A percentile compares a stretch with the other conserved stretches of the same genome.
These are phyloP conservation scores for Ephemerocybe angulata DNA, from an alignment of 768 basidiomycete genomes.

Conservation along the genomic window DNA sequence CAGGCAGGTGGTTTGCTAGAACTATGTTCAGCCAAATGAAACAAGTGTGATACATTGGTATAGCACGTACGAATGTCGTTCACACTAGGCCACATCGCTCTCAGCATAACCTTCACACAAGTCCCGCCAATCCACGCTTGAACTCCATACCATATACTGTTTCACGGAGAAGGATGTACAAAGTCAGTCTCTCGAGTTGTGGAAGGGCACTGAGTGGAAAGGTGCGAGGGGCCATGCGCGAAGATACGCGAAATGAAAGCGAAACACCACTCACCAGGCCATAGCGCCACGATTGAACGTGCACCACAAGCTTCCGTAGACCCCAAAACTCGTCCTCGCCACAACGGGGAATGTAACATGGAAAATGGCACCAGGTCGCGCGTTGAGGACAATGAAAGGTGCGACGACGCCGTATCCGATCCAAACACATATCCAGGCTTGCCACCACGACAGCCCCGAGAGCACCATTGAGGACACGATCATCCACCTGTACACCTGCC, in stretches of 20 bases:
- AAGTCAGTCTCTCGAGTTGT: not conserved
- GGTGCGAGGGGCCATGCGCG: not conserved
- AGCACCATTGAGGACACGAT: slow-evolving; percentile 74
- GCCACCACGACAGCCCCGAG: slow-evolving; percentile 76
- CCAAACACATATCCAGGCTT: slow-evolving; percentile 81
- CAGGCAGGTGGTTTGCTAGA: slow-evolving; percentile 67
- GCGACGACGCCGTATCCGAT: slow-evolving; percentile 56
- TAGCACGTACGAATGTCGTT: slow-evolving; percentile 57
- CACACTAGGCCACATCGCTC: slow-evolving; percentile 73
- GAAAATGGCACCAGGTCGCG: slow-evolving; percentile 71
- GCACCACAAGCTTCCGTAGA: slow-evolving; percentile 78
- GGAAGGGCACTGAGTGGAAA: not conserved
- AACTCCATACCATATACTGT: slow-evolving; percentile 68
- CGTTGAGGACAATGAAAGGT: slow-evolving; percentile 74
- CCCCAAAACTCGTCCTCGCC: slow-evolving; percentile 69
- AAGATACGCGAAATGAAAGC: not conserved
- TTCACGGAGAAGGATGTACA: slow-evolving; percentile 1
- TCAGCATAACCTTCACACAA: slow-evolving; percentile 70
- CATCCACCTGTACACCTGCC: slow-evolving; percentile 54
- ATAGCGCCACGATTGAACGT: slow-evolving; percentile 72
- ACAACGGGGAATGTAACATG: slow-evolving; percentile 79
- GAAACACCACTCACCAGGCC: slow-evolving; percentile 51
- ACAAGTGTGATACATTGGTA: not conserved
- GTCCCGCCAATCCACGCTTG: slow-evolving; percentile 81
- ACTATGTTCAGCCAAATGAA: slow-evolving; percentile 5